Evolutionary conservation across 106 monocot genomes (phyloP), one percentile per base, ranked within the genome.

Genomic region (Dendrobium catenatum): DNA sequence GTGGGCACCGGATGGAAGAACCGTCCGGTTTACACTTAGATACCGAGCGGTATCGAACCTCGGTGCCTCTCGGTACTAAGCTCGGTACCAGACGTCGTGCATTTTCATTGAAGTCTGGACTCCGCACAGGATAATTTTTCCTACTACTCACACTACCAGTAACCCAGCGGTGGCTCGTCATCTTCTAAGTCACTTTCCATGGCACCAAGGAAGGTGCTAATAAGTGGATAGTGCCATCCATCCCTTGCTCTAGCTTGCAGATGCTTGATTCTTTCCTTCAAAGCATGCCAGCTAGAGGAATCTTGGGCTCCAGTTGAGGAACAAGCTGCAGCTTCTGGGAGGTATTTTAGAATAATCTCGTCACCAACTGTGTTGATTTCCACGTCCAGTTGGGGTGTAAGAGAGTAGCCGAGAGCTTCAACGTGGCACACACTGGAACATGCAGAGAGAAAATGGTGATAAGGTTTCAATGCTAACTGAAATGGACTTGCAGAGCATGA

Each of bases 361-460:
- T 13, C 7, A 6, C 74, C 74, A 18, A 19, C 43, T 20, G 16
- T 17, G 43, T 20, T 43, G 20, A 74, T 16, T 1, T 74, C 6
- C n/a, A 31, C 74, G 19, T 74, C 74, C 22, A 42, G 40, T 2
- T 20, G 16, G 8, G 74, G 74, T 7, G 20, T 44, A 29, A 74
- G 74, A 24, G 74, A 20, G 9, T 75, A 41, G 1, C 89, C 89
- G 19, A 83, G 77, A 20, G 79, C 86, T 68, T 83, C 42, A 73
- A 85, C 89, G 29, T 89, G 85, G 47, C 85, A 89, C 4, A 89
- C 84, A 40, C 89, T 76, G 5, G 26, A 51, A 51, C 1, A 13
- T 22, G 6, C 24, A 24, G 4, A 1, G 5, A 18, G 15, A 29
- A 49, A 76, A 51, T 9, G n/a, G 2, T 37, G 13, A 70, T 11